These are phyloP conservation scores for Euptelea pleiosperma DNA, from an alignment of 164 flowering plant species.

Conservation along the genomic window DNA sequence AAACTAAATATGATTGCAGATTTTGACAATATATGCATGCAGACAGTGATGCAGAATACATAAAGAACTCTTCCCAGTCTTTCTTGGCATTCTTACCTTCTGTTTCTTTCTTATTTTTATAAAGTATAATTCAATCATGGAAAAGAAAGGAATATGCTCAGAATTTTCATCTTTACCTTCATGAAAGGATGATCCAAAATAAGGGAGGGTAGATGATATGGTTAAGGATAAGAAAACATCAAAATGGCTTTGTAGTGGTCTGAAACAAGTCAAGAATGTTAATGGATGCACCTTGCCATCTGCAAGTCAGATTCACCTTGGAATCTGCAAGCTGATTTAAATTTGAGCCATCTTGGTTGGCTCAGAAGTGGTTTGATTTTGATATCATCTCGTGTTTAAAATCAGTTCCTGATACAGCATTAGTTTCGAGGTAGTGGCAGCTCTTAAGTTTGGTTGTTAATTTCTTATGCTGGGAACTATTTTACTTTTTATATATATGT, in stretches of 20 bases:
- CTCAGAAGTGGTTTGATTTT: neutral
- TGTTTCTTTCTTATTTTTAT: neutral
- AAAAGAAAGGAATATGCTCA: neutral
- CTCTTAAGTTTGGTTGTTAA: too few relatives aligned
- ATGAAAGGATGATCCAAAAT: conserved; percentile 1
- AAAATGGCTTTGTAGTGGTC: neutral
- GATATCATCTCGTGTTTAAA: neutral
- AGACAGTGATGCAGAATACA: neutral
- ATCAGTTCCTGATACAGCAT: neutral
- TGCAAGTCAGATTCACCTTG: neutral
- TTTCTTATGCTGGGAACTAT: too few relatives aligned
- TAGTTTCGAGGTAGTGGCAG: neutral
- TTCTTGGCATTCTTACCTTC: too few relatives aligned
- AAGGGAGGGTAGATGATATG: neutral
- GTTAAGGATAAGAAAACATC: neutral
- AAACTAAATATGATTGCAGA: too few relatives aligned
- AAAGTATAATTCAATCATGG: too few relatives aligned
- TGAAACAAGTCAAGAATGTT: neutral
- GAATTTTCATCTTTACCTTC: neutral
- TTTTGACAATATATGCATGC: neutral
- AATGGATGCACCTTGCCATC: neutral
- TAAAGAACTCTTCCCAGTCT: neutral
- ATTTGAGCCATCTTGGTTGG: neutral
- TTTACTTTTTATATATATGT: neutral
- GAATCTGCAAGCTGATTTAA: neutral